Base-by-base conservation (phyloP, 2,329 filamentous ascomycete genomes). In the Sclerotinia sclerotiorum region DNA sequence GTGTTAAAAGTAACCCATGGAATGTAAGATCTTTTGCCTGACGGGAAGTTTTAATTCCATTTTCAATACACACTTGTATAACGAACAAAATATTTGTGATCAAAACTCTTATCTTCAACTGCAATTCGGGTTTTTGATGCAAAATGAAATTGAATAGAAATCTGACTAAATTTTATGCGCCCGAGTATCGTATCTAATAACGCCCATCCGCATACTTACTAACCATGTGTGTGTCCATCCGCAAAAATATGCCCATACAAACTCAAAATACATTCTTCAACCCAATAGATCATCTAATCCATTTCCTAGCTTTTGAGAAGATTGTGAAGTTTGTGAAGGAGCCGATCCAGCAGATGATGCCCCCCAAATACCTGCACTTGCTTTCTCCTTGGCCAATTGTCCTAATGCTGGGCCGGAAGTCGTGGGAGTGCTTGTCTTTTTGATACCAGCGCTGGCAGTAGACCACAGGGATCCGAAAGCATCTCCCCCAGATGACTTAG, bases 351-450 rank as follows among this genome's bases (percentile, higher is more conserved):
- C 63, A 24, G 88, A 83, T 21, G 90, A 84, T 0, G 91, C 86
- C 24, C 94, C 95, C 93, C 96, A 99, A 72, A 99, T 92, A 10
- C 94, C 93, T 21, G 94, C 93, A 74, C 89, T 93, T 69, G 93
- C 95, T 85, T 98, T 97, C 81, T 97, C 93, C 83, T 97, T 97
- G n/a, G 94, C 94, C 79, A 99, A 87, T 79, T 97, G 94, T 42
- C 93, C 94, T 81, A 99, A 86, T 67, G 94, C 94, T 64, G 93
- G 89, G 0, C 90, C 90, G 69, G 88, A 84, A 66, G 84, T 82
- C 13, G 82, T 83, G 17, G 85, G 83, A 2, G 88, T 85, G 70
- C 80, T 84, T 1, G 85, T 80, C 81, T 95, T 96, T 83, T 93
- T 93, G 72, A 93, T 85, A 58, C 89, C 88, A 15, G 85, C 85